These are phyloP conservation scores for Picocystis sp. DNA, from an alignment of 163 green algal genomes.

Conservation along the genomic window DNA sequence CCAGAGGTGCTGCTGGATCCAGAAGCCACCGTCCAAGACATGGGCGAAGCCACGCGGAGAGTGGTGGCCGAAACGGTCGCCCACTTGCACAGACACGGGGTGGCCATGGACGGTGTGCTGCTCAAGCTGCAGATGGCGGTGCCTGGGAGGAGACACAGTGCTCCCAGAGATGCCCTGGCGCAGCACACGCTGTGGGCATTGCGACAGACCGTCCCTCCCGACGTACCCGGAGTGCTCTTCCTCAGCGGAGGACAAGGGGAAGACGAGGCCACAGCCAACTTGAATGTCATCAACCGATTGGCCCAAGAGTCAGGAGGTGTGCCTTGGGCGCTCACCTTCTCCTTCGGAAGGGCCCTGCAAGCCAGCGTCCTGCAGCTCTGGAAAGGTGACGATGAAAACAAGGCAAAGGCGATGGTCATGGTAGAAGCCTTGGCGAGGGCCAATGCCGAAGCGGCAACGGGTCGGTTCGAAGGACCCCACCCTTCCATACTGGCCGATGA, in stretches of 20 bases:
- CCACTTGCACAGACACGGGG: conserved; percentile 4
- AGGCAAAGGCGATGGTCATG: conserved; percentile 20
- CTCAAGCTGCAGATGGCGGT: conserved; percentile 75
- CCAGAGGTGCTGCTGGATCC: conserved; percentile 75
- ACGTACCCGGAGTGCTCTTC: conserved; percentile 84
- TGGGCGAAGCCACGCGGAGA: conserved; percentile 17
- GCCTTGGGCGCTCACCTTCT: conserved; percentile 68
- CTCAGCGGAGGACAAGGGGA: conserved; percentile 79
- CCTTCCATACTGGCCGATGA: conserved; percentile 16
- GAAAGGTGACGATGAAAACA: conserved; percentile 19
- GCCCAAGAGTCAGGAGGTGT: conserved; percentile 16
- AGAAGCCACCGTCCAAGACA: conserved; percentile 26
- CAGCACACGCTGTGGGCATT: conserved; percentile 43
- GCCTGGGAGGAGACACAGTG: conserved; percentile 36
- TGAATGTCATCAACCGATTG: conserved; percentile 65
- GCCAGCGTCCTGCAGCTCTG: conserved; percentile 59
- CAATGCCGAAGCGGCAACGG: conserved; percentile 29
- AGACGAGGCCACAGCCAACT: conserved; percentile 69
- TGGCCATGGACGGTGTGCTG: conserved; percentile 48
- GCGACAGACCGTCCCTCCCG: conserved; percentile 47
- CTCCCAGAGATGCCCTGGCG: neutral
- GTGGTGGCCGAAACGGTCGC: neutral
- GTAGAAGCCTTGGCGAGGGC: conserved; percentile 30
- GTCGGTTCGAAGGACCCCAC: conserved; percentile 27
- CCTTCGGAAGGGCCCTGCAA: conserved; percentile 61